Base-by-base conservation (phyloP, 495 filamentous ascomycete genomes). In the Hypoxylon subgilvum region DNA sequence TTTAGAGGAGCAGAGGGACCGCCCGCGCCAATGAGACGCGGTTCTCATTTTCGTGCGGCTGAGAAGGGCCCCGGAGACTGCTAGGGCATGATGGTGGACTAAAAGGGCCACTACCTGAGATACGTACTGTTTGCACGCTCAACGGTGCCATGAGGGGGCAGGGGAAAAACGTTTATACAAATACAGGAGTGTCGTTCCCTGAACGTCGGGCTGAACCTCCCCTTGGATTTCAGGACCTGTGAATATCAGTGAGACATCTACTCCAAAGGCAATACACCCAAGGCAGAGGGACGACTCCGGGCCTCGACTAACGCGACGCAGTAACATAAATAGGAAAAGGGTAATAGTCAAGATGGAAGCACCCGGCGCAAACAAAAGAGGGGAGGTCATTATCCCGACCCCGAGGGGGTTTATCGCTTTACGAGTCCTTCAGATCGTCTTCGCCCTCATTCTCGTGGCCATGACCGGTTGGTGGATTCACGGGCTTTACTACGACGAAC, bases 381-480 rank as follows among this genome's bases (percentile, higher is more conserved):
- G 67, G 25, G 22, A 63, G 44, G 27, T 31, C 12, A 16, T 73
- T 40, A 66, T 74, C 41, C 45, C 55, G 35, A 78, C 73, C 17
- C 77, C 77, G 1, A 35, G 47, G 19, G 75, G 76, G 74, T 66
- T 74, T 23, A 70, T 73, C 32, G 60, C 70, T 2, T 38, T 74
- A 18, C 69, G 77, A 49, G 68, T 69, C 12, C 49, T 73, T 51
- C 76, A 80, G 57, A 62, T 72, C 23, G 53, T 79, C 17, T 49
- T 80, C 3, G 43, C 57, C 8, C 47, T 80, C 28, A 16, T 76
- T 28, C 69, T 76, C 14, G 42, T 78, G 8, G 67, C 30, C 9
- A 56, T 79, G 58, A 66, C 73, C 1, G 77, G 68, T 5, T 63
- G 61, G 34, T 67, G 77, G 31, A 78, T 80, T 38, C 77, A 81